These are phyloP conservation scores for Zygosaccharomyces kombuchaensis DNA, from an alignment of 805 yeast genomes.

Conservation along the genomic window DNA sequence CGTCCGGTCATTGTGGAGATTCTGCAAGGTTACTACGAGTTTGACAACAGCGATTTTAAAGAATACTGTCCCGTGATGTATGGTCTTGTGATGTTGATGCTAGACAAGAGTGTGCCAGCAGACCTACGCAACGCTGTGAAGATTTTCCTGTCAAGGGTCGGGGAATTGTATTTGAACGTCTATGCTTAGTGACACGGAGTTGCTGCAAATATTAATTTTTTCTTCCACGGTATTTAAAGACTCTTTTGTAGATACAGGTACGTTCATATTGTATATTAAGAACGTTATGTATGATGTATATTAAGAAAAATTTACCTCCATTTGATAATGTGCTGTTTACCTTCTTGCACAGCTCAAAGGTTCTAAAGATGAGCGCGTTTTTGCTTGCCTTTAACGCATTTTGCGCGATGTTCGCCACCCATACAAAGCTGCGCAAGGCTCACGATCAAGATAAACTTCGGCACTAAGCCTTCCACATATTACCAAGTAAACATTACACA, in stretches of 20 bases:
- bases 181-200: constrained; percentile 7
- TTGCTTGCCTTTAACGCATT: too few species aligned
- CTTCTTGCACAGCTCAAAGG: too few species aligned
- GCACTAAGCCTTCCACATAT: too few species aligned
- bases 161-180: constrained; percentile 41
- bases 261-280: not conserved
- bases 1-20: constrained; percentile 89
- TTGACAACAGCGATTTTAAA: constrained; percentile 68
- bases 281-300: not conserved
- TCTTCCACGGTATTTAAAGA: not conserved
- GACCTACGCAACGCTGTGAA: constrained; percentile 61
- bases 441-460: too few species aligned
- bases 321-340: too few species aligned
- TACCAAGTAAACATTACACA: too few species aligned
- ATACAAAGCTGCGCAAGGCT: too few species aligned
- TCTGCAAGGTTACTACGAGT: constrained; percentile 71
- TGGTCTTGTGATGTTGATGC: constrained; percentile 50
- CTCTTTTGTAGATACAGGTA: not conserved
- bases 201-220: too few species aligned
- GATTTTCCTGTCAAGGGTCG: constrained; percentile 54
- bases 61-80: constrained; percentile 57
- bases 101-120: constrained; percentile 56
- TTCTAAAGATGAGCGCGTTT: too few species aligned
- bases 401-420: too few species aligned
- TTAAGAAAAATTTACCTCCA: too few species aligned